Conservation (phyloP, 1,284 basidiomycete species). For the Cystobasidiaceae sp. region DNA sequence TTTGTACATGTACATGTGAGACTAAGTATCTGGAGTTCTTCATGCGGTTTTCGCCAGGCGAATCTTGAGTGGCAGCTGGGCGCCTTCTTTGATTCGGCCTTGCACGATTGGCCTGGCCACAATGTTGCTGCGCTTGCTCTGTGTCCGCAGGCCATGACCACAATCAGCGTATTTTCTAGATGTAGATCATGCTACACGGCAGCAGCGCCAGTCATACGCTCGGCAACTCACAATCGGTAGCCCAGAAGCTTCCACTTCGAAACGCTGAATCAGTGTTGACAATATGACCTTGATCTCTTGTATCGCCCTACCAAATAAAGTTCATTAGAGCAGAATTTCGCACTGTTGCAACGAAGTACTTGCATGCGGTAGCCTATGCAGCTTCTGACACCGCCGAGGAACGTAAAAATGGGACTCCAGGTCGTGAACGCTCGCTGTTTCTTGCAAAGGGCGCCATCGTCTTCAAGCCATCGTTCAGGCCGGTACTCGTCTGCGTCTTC, state of each 20-base stretch:
- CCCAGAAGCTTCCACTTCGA: not conserved
- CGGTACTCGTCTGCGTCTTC: constrained; percentile 61
- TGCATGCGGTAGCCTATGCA: constrained; percentile 6
- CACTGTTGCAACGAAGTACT: no score
- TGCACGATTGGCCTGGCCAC: not conserved
- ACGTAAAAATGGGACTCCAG: not conserved
- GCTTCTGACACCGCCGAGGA: not conserved
- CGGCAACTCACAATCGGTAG: not conserved
- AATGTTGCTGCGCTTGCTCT: not conserved
- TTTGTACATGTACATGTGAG: no score
- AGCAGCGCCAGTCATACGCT: no score
- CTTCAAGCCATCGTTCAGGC: constrained; percentile 48
- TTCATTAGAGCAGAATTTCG: no score
- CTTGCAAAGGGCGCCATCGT: not conserved
- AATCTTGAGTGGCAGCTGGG: not conserved
- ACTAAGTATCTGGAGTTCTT: no score
- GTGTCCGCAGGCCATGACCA: not conserved
- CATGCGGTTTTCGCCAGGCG: no score
- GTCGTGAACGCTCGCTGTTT: not conserved
- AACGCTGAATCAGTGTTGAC: not conserved
- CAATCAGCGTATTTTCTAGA: no score
- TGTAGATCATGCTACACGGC: no score
- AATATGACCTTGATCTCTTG: constrained; percentile 1
- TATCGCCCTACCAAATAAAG: no score
- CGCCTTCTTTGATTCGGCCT: not conserved